Evolutionary conservation across 495 filamentous ascomycete genomes (phyloP), one percentile per base, ranked within the genome.

Genomic region (Aspergillus bertholletiae): DNA sequence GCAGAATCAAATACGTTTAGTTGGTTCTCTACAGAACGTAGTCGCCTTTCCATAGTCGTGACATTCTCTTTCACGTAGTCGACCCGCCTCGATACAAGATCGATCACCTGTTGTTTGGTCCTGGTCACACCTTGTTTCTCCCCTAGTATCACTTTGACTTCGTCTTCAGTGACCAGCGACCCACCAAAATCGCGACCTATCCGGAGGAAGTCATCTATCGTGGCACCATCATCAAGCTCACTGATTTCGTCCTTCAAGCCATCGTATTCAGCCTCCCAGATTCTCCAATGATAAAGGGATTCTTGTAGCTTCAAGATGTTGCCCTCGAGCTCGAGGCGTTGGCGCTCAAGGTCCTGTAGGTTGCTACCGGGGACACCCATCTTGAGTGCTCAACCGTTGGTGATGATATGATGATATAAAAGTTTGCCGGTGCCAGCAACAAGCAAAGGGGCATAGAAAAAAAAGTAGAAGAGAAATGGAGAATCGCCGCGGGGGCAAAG

Each of bases 1-100:
- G 44, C 45, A 5, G 51, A 46, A 40, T 78, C 62, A 20, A 83
- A 56, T 4, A 79, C 79, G 6, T 80, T 77, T 12, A 93, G 71
- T 60, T 85, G 85, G 52, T 87, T 77, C 70, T 96, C 85, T 6
- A 81, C 85, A 3, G 71, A 68, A 46, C 83, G 79, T 7, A 96
- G 65, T 55, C 86, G 82, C 62, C 88, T 92, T 56, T 83, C 76
- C 53, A 93, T 68, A 0, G 65, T 69, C 22, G 59, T 66, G 20
- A 91, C 78, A 71, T 96, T 98, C 62, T 88, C 80, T 58, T 86
- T 80, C 46, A 96, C 91, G 59, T 97, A 96, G 65, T 96, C 91
- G 53, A 96, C 80, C 20, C 94, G 79, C 41, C 88, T 82, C 4
- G 83, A 81, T 20, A 97, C 81, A 11, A 92, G 68, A 58, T 82